Base-by-base conservation (phyloP, 768 basidiomycete species). In the Amanita muscaria region DNA sequence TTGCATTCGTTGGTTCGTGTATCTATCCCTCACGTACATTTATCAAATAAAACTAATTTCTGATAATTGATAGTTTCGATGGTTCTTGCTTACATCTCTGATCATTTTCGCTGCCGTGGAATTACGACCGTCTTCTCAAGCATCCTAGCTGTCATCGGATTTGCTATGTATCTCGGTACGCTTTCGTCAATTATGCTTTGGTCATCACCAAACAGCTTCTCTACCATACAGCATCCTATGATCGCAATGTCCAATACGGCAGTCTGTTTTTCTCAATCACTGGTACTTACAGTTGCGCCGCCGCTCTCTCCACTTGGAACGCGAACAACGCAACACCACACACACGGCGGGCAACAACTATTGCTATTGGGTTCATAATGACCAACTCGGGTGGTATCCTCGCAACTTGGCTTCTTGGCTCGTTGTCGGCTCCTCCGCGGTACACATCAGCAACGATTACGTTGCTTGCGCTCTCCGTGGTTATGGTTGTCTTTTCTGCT, bases 271-370 rank as follows among this genome's bases (percentile, higher is more conserved):
- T 81, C 40, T 68, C 69, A 4, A 64, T 79, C 16, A 54, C 71
- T 0, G 77, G 79, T 12, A 62, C 69, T 1, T 80, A 80, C 56
- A 60, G 68, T n/a, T 57, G 65, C 1, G 76, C 72, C 3, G 77
- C 79, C 2, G 64, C 77, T 0, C 57, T 78, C 23, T 66, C 67
- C 2, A 74, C 79, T 0, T 83, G 80, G 80, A 60, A 64, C 42
- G 71, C 79, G 9, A 81, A 82, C 59, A 82, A 81, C 61, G 65
- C 73, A 5, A 63, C 72, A 5, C 80, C 79, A 0, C 66, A 77
- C 49, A 59, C 68, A 33, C 65, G 77, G 22, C 71, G 80, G 14
- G 80, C 78, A 1, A 78, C 79, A 1, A 64, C 72, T 25, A 66
- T 80, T 40, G 79, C 78, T 14, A 66, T 79, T 19, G 69, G 69